Evolutionary conservation across 495 filamentous ascomycete species (phyloP).

Genomic region (Talaromyces stipitatus): DNA sequence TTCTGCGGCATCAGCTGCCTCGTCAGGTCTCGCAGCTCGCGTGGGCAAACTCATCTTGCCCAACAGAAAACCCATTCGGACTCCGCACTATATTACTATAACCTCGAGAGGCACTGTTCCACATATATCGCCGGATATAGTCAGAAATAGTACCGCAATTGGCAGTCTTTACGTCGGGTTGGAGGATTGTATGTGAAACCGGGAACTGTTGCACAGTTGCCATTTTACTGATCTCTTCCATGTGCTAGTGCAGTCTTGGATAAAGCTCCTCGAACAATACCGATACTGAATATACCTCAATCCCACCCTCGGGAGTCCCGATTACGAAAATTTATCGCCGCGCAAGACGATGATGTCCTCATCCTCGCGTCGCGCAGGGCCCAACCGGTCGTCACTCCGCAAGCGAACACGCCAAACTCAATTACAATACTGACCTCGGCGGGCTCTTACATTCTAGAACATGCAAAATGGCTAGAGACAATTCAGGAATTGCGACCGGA

Average conservation of each 20-base stretch:
- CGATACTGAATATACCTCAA: slow-evolving; percentile 38
- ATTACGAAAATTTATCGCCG: slow-evolving; percentile 65
- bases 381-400: slow-evolving; percentile 64
- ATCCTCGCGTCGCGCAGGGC: slow-evolving; percentile 74
- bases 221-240: not conserved
- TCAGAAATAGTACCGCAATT: slow-evolving; percentile 55
- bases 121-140: slow-evolving; percentile 81
- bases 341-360: slow-evolving; percentile 47
- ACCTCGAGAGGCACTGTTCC: slow-evolving; percentile 79
- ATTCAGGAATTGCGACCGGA: slow-evolving; percentile 63
- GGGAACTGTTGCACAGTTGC: not conserved
- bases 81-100: slow-evolving; percentile 71
- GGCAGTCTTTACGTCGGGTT: slow-evolving; percentile 70
- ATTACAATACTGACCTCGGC: slow-evolving; percentile 75
- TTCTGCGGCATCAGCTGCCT: too few species aligned
- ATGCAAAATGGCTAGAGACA: slow-evolving; percentile 57
- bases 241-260: slow-evolving; percentile 61
- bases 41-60: slow-evolving; percentile 56
- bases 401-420: slow-evolving; percentile 62
- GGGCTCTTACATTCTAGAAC: slow-evolving; percentile 65
- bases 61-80: slow-evolving; percentile 55
- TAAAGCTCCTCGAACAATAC: slow-evolving; percentile 44
- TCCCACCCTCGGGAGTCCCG: slow-evolving; percentile 36
- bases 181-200: slow-evolving; percentile 75
- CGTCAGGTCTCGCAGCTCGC: slow-evolving; percentile 34